Evolutionary conservation across 805 yeast genomes (phyloP).

Genomic region (Candida dajiaensis): DNA sequence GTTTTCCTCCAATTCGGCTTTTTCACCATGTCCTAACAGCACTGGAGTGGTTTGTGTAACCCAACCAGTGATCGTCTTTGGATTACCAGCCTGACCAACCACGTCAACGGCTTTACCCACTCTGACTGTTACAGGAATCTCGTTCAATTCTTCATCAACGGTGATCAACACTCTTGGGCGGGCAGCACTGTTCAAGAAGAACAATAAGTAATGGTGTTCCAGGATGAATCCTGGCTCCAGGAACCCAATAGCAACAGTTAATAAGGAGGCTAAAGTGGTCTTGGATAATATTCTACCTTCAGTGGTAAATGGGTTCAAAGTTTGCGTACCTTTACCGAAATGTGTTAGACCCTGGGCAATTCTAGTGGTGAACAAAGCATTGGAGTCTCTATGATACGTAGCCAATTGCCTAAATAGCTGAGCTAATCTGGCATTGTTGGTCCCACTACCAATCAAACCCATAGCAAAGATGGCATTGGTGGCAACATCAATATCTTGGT

Average conservation of each 20-base stretch:
- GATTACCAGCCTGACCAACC: conserved; percentile 99
- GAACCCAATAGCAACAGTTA: conserved; percentile 78
- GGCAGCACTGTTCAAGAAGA: conserved; percentile 79
- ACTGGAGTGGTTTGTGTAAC: conserved; percentile 98
- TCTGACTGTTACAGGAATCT: conserved; percentile 90
- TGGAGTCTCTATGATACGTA: conserved; percentile 86
- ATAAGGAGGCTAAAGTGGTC: conserved; percentile 82
- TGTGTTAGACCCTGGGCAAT: conserved; percentile 93
- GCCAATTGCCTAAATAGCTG: conserved; percentile 94
- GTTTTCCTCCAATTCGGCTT: conserved; percentile 89
- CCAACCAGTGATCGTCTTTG: conserved; percentile 99
- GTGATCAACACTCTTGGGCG: conserved; percentile 92
- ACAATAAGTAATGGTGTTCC: conserved; percentile 77
- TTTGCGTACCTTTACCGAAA: conserved; percentile 92
- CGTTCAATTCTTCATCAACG: conserved; percentile 75
- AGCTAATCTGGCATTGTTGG: conserved; percentile 96
- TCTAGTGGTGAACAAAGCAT: conserved; percentile 86
- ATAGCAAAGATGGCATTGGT: conserved; percentile 91
- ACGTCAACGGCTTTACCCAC: conserved; percentile 99
- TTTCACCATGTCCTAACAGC: conserved; percentile 83
- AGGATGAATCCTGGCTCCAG: conserved; percentile 84
- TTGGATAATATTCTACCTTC: conserved; percentile 85
- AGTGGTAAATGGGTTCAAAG: conserved; percentile 81
- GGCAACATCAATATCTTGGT: conserved; percentile 89
- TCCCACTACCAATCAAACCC: conserved; percentile 99